These are phyloP conservation scores for Pythium biforme DNA, from an alignment of 352 stramenopile genomes.

Conservation along the genomic window DNA sequence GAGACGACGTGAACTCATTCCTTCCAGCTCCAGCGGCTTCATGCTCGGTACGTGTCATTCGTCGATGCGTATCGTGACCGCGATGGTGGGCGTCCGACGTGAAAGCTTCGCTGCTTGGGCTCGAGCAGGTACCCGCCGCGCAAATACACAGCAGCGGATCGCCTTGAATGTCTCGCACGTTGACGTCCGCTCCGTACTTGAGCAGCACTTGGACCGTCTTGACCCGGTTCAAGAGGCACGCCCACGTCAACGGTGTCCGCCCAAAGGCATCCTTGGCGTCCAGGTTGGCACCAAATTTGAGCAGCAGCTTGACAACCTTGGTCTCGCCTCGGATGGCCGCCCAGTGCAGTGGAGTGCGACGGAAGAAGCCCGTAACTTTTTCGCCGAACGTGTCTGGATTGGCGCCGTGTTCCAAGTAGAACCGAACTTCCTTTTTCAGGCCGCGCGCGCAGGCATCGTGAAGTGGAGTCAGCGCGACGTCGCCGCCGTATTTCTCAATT, in stretches of 20 bases:
- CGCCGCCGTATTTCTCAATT: slow-evolving; percentile 77
- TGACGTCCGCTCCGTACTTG: slow-evolving; percentile 50
- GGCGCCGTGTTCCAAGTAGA: slow-evolving; percentile 70
- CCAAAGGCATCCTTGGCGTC: slow-evolving; percentile 69
- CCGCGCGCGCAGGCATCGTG: slow-evolving; percentile 64
- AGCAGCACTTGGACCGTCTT: slow-evolving; percentile 59
- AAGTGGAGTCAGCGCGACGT: slow-evolving; percentile 75
- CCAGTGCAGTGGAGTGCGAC: slow-evolving; percentile 75
- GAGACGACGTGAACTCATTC: slow-evolving; percentile 15
- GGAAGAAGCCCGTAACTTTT: slow-evolving; percentile 64
- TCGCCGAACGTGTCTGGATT: slow-evolving; percentile 66
- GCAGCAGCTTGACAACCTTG: slow-evolving; percentile 52
- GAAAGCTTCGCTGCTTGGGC: slow-evolving; percentile 27
- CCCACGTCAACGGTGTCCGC: slow-evolving; percentile 67
- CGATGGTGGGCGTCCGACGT: slow-evolving; percentile 15
- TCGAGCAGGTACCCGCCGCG: slow-evolving; percentile 39
- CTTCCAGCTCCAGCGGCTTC: background rate
- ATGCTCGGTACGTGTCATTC: slow-evolving; percentile 15
- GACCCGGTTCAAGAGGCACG: slow-evolving; percentile 67
- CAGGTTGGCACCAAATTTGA: slow-evolving; percentile 54
- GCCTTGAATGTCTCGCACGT: slow-evolving; percentile 57
- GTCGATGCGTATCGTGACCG: slow-evolving; percentile 10
- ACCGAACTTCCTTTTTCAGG: slow-evolving; percentile 52
- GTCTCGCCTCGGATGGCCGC: slow-evolving; percentile 73
- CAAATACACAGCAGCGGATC: slow-evolving; percentile 70